These are phyloP conservation scores for Paracoccidioides brasiliensis DNA, from an alignment of 2,329 filamentous ascomycete genomes.

Conservation along the genomic window DNA sequence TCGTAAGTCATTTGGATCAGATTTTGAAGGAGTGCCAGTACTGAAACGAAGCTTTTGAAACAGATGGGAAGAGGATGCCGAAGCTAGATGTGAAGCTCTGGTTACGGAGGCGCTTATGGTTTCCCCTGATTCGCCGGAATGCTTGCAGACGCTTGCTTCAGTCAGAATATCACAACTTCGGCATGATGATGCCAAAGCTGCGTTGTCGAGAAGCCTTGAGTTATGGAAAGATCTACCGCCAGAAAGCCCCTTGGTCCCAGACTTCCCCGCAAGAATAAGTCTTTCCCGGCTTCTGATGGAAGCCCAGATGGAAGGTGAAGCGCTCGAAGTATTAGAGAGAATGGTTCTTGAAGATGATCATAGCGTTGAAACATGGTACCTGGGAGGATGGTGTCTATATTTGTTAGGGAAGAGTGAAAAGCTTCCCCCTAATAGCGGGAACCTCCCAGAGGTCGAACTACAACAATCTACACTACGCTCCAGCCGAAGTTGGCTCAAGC, in stretches of 20 bases:
- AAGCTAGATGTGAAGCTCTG: constrained; percentile 72
- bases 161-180: constrained; percentile 81
- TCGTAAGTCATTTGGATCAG: constrained; percentile 43
- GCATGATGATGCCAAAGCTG: constrained; percentile 63
- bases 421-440: constrained; percentile 15
- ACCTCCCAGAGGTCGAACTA: constrained; percentile 30
- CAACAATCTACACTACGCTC: constrained; percentile 55
- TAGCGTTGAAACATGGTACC: constrained; percentile 92
- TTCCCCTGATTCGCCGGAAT: constrained; percentile 68
- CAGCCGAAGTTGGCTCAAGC: constrained; percentile 69
- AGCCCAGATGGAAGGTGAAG: constrained; percentile 71
- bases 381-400: constrained; percentile 87
- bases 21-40: background rate
- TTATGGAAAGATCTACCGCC: constrained; percentile 71
- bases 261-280: constrained; percentile 75
- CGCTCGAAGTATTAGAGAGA: constrained; percentile 70
- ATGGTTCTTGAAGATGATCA: constrained; percentile 80
- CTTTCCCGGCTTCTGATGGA: constrained; percentile 81
- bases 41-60: background rate
- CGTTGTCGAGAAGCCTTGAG: constrained; percentile 64
- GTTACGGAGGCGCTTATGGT: constrained; percentile 83
- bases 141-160: constrained; percentile 90
- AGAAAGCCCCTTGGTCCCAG: constrained; percentile 58
- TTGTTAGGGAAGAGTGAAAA: constrained; percentile 41
- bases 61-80: constrained; percentile 73